phyloP scores from a whole-genome alignment of 306 rosid species.

The Quercus variabilis region DNA sequence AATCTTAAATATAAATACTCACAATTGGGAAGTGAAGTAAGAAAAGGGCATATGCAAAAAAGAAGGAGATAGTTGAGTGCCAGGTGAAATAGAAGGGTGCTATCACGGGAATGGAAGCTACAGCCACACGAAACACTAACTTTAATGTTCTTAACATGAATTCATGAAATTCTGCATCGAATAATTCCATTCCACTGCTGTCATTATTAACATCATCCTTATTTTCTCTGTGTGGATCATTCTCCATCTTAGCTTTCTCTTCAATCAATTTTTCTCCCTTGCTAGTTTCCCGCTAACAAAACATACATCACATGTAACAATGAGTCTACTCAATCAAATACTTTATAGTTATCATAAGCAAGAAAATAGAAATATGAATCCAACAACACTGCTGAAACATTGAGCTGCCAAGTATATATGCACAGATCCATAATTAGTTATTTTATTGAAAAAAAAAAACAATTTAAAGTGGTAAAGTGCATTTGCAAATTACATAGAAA shows the following conservation, averaged over 20 bases:
- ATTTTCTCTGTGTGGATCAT: background rate
- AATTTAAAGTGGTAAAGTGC: too few relatives aligned
- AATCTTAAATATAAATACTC: background rate
- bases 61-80: background rate
- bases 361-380: too few relatives aligned
- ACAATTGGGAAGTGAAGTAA: background rate
- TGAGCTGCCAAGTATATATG: too few relatives aligned
- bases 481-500: too few relatives aligned
- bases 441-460: too few relatives aligned
- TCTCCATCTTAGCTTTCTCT: background rate
- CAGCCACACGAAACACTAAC: background rate
- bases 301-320: background rate
- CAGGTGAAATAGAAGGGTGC: background rate
- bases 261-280: background rate
- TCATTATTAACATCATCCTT: background rate
- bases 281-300: background rate
- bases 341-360: too few relatives aligned
- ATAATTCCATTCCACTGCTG: background rate
- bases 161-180: too few relatives aligned
- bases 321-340: background rate
- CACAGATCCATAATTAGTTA: too few relatives aligned
- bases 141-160: background rate
- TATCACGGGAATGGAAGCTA: too few relatives aligned
- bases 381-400: too few relatives aligned
- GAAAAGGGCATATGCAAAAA: background rate